These are phyloP conservation scores for Trypanosoma theileri DNA, from an alignment of 208 protist species.

Conservation along the genomic window DNA sequence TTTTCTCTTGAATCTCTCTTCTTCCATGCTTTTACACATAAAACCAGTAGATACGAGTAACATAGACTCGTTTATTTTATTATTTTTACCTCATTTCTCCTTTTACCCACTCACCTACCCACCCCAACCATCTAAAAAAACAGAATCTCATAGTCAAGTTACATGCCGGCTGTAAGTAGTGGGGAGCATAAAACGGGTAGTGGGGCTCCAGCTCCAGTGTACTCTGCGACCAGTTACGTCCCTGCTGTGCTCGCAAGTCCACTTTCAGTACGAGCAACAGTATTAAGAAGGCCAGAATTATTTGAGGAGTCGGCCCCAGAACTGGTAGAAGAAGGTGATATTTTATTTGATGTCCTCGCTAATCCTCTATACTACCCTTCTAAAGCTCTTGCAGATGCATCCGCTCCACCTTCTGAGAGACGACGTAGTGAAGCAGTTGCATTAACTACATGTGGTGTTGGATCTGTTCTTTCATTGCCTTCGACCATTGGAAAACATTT, in stretches of 20 bases:
- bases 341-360: slow-evolving; percentile 56
- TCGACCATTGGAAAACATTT: slow-evolving; percentile 49
- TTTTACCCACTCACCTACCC: too few relatives aligned
- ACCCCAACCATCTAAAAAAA: not conserved
- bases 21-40: too few relatives aligned
- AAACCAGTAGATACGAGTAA: too few relatives aligned
- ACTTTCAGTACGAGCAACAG: slow-evolving; percentile 53
- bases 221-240: slow-evolving; percentile 26
- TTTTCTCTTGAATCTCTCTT: too few relatives aligned
- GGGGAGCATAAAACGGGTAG: slow-evolving; percentile 2
- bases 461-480: slow-evolving; percentile 54
- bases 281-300: slow-evolving; percentile 51
- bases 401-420: not conserved
- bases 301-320: slow-evolving; percentile 32
- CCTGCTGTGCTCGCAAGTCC: slow-evolving; percentile 48
- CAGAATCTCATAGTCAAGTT: slow-evolving; percentile 2
- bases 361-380: slow-evolving; percentile 28
- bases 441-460: slow-evolving; percentile 30
- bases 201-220: not conserved
- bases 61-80: not conserved
- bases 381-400: not conserved
- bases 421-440: slow-evolving; percentile 13
- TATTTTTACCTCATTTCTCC: not conserved
- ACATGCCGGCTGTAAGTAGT: not conserved
- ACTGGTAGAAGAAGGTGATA: slow-evolving; percentile 68